These are phyloP conservation scores for Thraustotheca clavata DNA, from an alignment of 352 stramenopile species.

Conservation along the genomic window DNA sequence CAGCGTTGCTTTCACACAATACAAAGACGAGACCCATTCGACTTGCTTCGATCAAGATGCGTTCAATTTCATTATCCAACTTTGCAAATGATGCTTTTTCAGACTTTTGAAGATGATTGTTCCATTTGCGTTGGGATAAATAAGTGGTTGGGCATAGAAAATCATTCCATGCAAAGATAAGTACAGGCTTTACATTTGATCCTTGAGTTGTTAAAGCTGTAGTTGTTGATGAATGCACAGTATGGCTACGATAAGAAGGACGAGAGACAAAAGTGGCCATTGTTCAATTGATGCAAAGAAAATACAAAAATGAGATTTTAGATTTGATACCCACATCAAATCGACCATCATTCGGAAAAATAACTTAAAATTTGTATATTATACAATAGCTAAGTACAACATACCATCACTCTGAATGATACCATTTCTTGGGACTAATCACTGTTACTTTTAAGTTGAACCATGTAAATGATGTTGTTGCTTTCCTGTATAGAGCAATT, in stretches of 20 bases:
- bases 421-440: no score
- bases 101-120: neutral
- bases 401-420: no score
- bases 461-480: no score
- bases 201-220: neutral
- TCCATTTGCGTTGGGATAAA: neutral
- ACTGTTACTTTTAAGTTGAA: no score
- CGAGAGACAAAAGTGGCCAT: no score
- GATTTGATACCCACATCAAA: no score
- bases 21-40: neutral
- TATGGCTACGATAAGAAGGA: neutral
- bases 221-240: neutral
- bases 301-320: no score
- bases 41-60: neutral
- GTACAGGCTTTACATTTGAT: neutral
- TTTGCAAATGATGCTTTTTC: neutral
- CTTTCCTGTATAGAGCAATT: no score
- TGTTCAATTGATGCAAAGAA: no score
- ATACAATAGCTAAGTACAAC: no score
- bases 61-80: neutral
- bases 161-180: neutral
- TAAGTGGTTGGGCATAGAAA: conserved; percentile 2
- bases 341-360: no score
- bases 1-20: neutral
- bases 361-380: no score